Evolutionary conservation across 23 red algal species (phyloP), one percentile per base, ranked within the genome.

Genomic region (Gracilaria domingensis): DNA sequence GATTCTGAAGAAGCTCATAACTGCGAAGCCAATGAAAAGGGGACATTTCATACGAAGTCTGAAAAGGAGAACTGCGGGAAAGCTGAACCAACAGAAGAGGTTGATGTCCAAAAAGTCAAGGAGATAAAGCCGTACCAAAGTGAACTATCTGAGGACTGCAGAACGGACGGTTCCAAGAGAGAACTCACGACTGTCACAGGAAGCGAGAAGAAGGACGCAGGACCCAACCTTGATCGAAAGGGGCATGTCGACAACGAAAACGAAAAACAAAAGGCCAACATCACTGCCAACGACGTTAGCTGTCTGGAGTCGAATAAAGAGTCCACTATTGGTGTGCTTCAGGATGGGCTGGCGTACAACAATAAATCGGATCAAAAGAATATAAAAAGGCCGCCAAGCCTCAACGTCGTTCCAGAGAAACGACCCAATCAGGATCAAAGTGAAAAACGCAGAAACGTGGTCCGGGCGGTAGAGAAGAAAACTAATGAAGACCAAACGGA

Each of bases 81-180:
- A 77, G 45, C 72, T 3, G 9, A 77, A 77, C 72, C 72, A 50
- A 77, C 72, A 25, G 72, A 77, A 49, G 36, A 77, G 72, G 72
- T 77, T 50, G 40, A 77, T 16, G 72, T 77, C 5, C 40, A 51
- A 28, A 28, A 16, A 14, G 39, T 77, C 29, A 34, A 40, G 30
- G 72, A 77, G 1, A 77, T 77, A 20, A 77, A 77, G 45, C 32
- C 39, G 2, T 12, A 30, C 26, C 12, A 67, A 33, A 35, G 2
- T 67, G 40, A 50, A 28, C 39, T 13, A 40, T 5, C 23, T 16
- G 45, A 77, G 26, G 25, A 64, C 59, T 26, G 6, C 18, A 30
- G 8, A 12, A 64, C n/a, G 0, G 9, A 69, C 29, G 64, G 38
- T 20, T 36, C 28, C 36, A 36, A 32, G 14, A 69, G 8, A 12